Evolutionary conservation across 225 moss, liverwort and hornwort species (phyloP), one percentile per base, ranked within the genome.

Genomic region (Sphagnum contortum): DNA sequence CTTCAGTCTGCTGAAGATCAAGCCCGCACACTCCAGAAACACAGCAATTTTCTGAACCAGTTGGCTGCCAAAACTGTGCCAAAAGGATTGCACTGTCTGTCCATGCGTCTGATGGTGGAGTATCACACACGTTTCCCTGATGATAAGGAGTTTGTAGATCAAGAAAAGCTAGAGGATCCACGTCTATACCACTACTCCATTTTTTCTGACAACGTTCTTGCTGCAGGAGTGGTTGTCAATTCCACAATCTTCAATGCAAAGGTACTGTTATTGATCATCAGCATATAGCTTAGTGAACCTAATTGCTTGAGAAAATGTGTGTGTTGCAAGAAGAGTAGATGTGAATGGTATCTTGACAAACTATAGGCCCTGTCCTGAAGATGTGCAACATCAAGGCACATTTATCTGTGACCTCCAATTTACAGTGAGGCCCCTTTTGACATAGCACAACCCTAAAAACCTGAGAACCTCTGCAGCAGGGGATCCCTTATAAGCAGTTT

Each of bases 161-260:
- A 65, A 69, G 71, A 78, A 6, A 71, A 67, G 64, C 77, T 86
- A 57, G 83, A 69, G 12, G 77, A 83, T 71, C 77, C 86, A 6
- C 50, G 69, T 57, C 67, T 86, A 50, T 83, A 64, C 66, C 86
- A 86, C 67, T 86, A 86, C 55, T 82, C 86, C 60, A 71, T 86
- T 55, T 86, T 86, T 68, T 86, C 86, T 3, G 86, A 86, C 73
- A 86, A 86, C 51, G 83, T 86, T 73, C 70, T 86, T 48, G 86
- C 86, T 70, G 80, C 82, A 57, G 82, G 80, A 57, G 86, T 86
- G 63, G 86, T 86, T 66, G 86, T 86, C 57, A 86, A 86, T 64
- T 86, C 86, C 46, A 83, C 86, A 29, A 68, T 86, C 51, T 52
- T 45, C 59, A 80, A 86, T 60, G 80, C 80, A 52, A 53, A 77